Evolutionary conservation across 2,329 filamentous ascomycete species (phyloP).

Genomic region (Tolypocladium tropicale): DNA sequence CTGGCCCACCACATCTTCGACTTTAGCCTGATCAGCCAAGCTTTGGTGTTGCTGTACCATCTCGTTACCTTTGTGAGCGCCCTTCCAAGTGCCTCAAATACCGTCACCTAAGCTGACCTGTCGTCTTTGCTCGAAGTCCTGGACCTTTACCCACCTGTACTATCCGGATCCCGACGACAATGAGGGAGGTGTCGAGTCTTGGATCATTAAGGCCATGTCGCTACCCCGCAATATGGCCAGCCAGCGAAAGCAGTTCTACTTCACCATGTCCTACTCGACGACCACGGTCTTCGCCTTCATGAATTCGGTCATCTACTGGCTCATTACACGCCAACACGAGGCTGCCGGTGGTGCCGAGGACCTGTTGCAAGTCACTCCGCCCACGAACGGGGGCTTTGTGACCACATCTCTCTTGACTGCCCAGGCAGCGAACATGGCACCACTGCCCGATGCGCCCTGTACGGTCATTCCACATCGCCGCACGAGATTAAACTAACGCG

Average conservation of each 20-base stretch:
- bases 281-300: constrained; percentile 36
- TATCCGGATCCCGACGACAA: constrained; percentile 29
- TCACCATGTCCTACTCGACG: constrained; percentile 39
- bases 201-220: constrained; percentile 30
- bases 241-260: constrained; percentile 33
- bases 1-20: constrained; percentile 35
- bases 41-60: constrained; percentile 34
- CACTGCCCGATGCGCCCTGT: constrained; percentile 13
- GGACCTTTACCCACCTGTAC: constrained; percentile 42
- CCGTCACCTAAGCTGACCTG: not conserved
- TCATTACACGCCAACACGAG: constrained; percentile 23
- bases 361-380: not conserved
- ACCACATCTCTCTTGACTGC: not conserved
- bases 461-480: not conserved
- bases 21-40: constrained; percentile 35
- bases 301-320: constrained; percentile 42
- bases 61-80: constrained; percentile 33
- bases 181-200: constrained; percentile 24
- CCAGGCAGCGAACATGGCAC: not conserved
- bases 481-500: constrained; percentile 7
- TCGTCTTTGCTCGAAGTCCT: constrained; percentile 24
- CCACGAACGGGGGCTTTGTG: not conserved
- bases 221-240: constrained; percentile 31
- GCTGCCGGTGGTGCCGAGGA: constrained; percentile 3
- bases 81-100: not conserved